Evolutionary conservation across 2,329 filamentous ascomycete species (phyloP).

Genomic region (Lachnellula suecica): DNA sequence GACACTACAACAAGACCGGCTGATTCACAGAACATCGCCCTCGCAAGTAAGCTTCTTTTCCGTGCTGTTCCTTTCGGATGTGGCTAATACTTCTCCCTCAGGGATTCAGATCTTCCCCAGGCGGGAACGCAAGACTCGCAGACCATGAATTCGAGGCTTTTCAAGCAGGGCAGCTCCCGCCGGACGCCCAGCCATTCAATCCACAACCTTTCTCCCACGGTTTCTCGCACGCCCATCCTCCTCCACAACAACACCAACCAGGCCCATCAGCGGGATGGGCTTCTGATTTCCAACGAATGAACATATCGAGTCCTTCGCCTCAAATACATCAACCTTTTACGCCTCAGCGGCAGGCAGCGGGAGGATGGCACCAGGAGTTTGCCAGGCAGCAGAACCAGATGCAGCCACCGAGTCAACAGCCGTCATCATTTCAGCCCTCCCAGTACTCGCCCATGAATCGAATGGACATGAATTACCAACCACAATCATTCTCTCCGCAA

Average conservation of each 20-base stretch:
- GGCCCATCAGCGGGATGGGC: conserved; percentile 32
- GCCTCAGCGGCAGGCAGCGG: conserved; percentile 21
- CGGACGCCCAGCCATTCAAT: conserved; percentile 29
- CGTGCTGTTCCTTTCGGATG: conserved; percentile 1
- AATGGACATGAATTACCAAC: conserved; percentile 8
- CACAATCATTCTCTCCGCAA: conserved; percentile 5
- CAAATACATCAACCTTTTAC: conserved; percentile 32
- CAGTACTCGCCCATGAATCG: conserved; percentile 15
- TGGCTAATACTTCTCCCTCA: conserved; percentile 36
- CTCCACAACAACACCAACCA: conserved; percentile 14
- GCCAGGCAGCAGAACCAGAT: conserved; percentile 31
- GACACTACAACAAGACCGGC: conserved; percentile 69
- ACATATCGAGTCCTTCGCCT: conserved; percentile 32
- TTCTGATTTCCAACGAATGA: conserved; percentile 47
- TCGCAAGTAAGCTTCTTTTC: conserved; percentile 46
- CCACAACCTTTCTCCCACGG: conserved; percentile 16
- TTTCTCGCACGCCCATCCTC: conserved; percentile 12
- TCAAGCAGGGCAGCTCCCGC: conserved; percentile 49
- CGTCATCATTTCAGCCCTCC: conserved; percentile 9
- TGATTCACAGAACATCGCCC: conserved; percentile 52
- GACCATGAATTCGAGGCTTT: conserved; percentile 72
- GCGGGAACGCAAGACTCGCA: conserved; percentile 51
- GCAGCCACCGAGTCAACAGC: conserved; percentile 13
- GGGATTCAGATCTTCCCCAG: conserved; percentile 60
- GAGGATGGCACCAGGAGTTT: conserved; percentile 61